Percentiles rank a stretch among this genome's conserved stretches.
Evolutionary conservation across 2,329 filamentous ascomycete species (phyloP).

Genomic region (Calonectria hongkongensis): DNA sequence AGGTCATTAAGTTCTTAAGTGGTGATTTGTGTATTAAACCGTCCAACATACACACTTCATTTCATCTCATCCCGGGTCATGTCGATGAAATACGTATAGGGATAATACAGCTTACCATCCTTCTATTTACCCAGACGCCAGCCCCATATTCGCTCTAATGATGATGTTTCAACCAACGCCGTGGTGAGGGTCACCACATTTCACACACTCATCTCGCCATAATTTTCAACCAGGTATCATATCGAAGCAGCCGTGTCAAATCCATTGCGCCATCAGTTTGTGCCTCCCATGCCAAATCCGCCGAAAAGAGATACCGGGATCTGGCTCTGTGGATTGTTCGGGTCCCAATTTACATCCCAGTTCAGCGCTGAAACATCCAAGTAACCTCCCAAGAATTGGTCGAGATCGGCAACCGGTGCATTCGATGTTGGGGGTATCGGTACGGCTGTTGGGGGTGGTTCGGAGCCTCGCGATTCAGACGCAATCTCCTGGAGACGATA

Average conservation of each 20-base stretch:
- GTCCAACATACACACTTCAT: slow-evolving; percentile 21
- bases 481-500: slow-evolving; percentile 65
- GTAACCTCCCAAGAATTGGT: slow-evolving; percentile 66
- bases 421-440: slow-evolving; percentile 55
- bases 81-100: slow-evolving; percentile 40
- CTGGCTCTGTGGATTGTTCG: slow-evolving; percentile 54
- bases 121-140: slow-evolving; percentile 43
- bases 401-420: slow-evolving; percentile 58
- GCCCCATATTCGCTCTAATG: slow-evolving; percentile 46
- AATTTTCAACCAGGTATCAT: slow-evolving; percentile 29
- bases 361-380: slow-evolving; percentile 66
- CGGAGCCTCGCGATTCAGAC: slow-evolving; percentile 59
- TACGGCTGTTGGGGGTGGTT: slow-evolving; percentile 51
- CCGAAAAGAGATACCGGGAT: slow-evolving; percentile 58
- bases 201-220: slow-evolving; percentile 36
- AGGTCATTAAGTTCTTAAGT: slow-evolving; percentile 28
- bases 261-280: slow-evolving; percentile 45
- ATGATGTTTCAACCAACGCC: slow-evolving; percentile 48
- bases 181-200: slow-evolving; percentile 43
- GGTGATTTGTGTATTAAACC: slow-evolving; percentile 36
- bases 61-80: slow-evolving; percentile 12
- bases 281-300: slow-evolving; percentile 54
- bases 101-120: slow-evolving; percentile 35
- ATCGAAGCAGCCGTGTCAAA: slow-evolving; percentile 27
- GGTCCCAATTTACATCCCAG: slow-evolving; percentile 67